phyloP scores from a whole-genome alignment of 371 early-diverging fungal species.

The Mucor irregularis region DNA sequence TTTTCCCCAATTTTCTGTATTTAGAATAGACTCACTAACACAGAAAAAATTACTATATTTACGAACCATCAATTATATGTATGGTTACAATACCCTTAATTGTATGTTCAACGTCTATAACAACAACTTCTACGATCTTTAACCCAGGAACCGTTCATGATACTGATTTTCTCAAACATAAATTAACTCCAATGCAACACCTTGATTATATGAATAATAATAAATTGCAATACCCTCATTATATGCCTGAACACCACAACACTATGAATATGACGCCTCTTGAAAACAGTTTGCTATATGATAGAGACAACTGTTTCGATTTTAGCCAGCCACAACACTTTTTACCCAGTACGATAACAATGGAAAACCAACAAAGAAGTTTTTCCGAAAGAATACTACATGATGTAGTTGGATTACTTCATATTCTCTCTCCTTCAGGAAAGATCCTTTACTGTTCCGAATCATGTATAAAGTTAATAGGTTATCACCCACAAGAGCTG shows the following conservation, averaged over 20 bases:
- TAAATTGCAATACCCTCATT: too few species aligned
- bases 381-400: slow-evolving; percentile 49
- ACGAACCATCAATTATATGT: neutral
- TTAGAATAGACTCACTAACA: neutral
- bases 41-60: neutral
- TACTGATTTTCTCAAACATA: neutral
- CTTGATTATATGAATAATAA: too few species aligned
- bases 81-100: slow-evolving; percentile 5
- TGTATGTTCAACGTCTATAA: slow-evolving; percentile 1
- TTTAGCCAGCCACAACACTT: neutral
- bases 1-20: neutral
- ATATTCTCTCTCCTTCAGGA: slow-evolving; percentile 50
- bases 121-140: neutral
- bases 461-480: slow-evolving; percentile 46
- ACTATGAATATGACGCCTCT: neutral
- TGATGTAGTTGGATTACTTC: slow-evolving; percentile 56
- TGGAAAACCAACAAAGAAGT: slow-evolving; percentile 18
- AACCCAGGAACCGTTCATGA: slow-evolving; percentile 6
- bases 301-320: slow-evolving; percentile 8
- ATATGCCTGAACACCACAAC: too few species aligned
- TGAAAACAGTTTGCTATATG: neutral
- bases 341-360: slow-evolving; percentile 31
- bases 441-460: slow-evolving; percentile 55
- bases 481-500: slow-evolving; percentile 52
- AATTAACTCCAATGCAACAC: slow-evolving; percentile 4